Percentiles rank a stretch among this genome's conserved stretches.
phyloP scores from a whole-genome alignment of 1,284 basidiomycete species.

The Athelia psychrophila region DNA sequence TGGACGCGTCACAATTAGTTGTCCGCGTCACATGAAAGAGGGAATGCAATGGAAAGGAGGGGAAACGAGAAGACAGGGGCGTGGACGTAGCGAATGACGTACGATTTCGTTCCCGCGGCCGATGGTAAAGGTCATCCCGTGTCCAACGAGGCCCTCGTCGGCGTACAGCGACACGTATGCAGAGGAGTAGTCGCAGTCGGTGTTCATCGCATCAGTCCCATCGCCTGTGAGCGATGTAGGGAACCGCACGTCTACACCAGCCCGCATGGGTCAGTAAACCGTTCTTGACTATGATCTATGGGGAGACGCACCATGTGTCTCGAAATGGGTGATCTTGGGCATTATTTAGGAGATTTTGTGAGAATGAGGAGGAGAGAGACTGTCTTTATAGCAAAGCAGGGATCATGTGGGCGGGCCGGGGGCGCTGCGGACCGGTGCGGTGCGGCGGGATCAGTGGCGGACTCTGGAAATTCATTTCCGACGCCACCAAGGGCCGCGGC shows the following conservation, averaged over 20 bases:
- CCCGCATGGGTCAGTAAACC: neutral
- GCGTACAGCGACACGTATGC: slow-evolving; percentile 86
- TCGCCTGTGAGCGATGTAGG: slow-evolving; percentile 58
- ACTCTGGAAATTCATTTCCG: no score
- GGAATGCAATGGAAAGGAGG: no score
- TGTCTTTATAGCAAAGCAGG: no score
- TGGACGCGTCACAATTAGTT: slow-evolving; percentile 18
- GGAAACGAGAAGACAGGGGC: neutral
- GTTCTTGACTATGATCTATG: neutral
- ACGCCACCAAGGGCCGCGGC: no score
- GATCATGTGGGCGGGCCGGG: no score
- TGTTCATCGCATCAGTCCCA: slow-evolving; percentile 76
- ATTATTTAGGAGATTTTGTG: no score
- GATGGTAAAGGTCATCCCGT: slow-evolving; percentile 98
- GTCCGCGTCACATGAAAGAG: no score
- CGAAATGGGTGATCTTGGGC: slow-evolving; percentile 30
- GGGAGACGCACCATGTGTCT: slow-evolving; percentile 27
- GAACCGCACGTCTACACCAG: slow-evolving; percentile 42
- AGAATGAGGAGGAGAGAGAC: no score
- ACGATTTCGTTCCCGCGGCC: slow-evolving; percentile 94
- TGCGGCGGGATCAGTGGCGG: no score
- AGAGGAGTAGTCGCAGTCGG: slow-evolving; percentile 92
- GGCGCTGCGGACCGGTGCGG: no score
- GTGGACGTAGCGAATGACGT: slow-evolving; percentile 17
- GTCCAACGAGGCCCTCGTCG: slow-evolving; percentile 69